These are phyloP conservation scores for Arthrobotrys conoides DNA, from an alignment of 2,329 filamentous ascomycete genomes.

Conservation along the genomic window DNA sequence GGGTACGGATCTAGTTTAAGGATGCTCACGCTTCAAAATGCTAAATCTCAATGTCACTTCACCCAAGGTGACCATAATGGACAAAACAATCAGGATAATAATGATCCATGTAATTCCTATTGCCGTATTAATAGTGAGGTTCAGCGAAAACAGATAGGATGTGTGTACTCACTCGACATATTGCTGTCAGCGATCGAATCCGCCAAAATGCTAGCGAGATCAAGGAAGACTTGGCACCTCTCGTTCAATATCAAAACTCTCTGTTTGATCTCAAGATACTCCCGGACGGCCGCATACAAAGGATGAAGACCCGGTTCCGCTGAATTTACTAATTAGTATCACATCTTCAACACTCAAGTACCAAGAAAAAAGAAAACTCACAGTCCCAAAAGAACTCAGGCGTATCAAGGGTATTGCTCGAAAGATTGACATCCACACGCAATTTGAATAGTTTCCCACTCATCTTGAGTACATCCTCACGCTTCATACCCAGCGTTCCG, in stretches of 20 bases:
- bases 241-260: slow-evolving; percentile 98
- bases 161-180: slow-evolving; percentile 78
- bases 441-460: slow-evolving; percentile 92
- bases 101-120: slow-evolving; percentile 93
- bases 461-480: slow-evolving; percentile 92
- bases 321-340: slow-evolving; percentile 24
- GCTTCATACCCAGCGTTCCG: slow-evolving; percentile 89
- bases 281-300: slow-evolving; percentile 91
- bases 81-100: slow-evolving; percentile 91
- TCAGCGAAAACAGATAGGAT: background rate
- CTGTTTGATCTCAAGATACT: slow-evolving; percentile 97
- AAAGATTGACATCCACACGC: slow-evolving; percentile 96
- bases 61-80: slow-evolving; percentile 89
- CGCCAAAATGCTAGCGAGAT: slow-evolving; percentile 92
- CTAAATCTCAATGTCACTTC: slow-evolving; percentile 90
- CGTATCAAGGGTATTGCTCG: slow-evolving; percentile 86
- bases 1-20: slow-evolving; percentile 63
- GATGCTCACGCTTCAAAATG: slow-evolving; percentile 73
- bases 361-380: slow-evolving; percentile 19
- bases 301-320: slow-evolving; percentile 92
- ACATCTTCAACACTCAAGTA: background rate
- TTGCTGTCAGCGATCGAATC: slow-evolving; percentile 94
- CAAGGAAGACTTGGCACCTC: slow-evolving; percentile 94
- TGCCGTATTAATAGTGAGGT: background rate
- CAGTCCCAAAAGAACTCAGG: slow-evolving; percentile 98